Evolutionary conservation across 768 basidiomycete species (phyloP), one percentile per base, ranked within the genome.

Genomic region (Termitomyces sp.): DNA sequence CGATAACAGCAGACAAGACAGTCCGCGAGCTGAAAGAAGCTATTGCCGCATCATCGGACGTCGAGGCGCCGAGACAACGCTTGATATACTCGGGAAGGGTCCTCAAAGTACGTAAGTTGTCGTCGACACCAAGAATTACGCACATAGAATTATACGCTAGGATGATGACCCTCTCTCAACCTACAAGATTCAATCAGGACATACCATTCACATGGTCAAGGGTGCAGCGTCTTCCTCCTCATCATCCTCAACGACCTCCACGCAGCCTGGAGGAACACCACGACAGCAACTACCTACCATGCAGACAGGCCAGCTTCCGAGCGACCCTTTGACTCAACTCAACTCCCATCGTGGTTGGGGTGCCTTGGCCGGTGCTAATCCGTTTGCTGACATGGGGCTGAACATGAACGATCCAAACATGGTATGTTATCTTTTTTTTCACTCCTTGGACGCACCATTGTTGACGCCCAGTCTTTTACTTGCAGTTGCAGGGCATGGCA

Each of bases 381-480:
- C 97, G 0, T 98, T 99, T 66, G 79, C 87, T 0, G 88, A 87
- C 4, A 85, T 96, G 83, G 96, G 95, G 1, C 50, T 96, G 44
- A 99, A 99, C 66, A 77, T 82, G 4, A 91, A 91, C 63, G 96
- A 98, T 68, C 95, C 95, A 0, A 97, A 98, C 68, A 91, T 96
- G 84, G 93, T 92, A 58, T 61, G 82, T 73, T n/a, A n/a, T n/a
- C n/a, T 14, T 30, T 50, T 31, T 33, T n/a, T 11, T 28, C 11
- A n/a, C 14, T 15, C 3, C 33, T 40, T 11, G 5, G 14, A 19
- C 30, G 5, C 5, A 23, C 19, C 17, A 41, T 41, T 12, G 21
- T 28, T 38, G 26, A n/a, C 37, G 5, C 19, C 30, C 23, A 4
- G 2, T 0, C 6, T 33, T 30, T 1, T 21, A 15, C 12, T 48